Percentiles rank a stretch among this genome's conserved stretches.
These are phyloP conservation scores for Chalciporus pseudorubinellus DNA, from an alignment of 768 basidiomycete genomes.

Conservation along the genomic window DNA sequence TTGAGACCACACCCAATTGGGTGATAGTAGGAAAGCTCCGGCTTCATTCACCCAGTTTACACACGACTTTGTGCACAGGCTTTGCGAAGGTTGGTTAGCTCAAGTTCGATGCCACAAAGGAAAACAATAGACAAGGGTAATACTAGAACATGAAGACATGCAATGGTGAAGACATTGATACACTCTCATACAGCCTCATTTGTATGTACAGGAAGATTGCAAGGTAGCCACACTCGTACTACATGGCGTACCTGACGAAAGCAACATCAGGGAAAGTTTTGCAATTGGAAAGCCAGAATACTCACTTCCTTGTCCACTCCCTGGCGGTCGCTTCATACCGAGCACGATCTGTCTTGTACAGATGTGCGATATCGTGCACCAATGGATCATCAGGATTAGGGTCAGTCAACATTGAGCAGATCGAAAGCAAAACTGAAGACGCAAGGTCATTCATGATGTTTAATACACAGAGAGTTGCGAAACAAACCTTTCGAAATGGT, in stretches of 20 bases:
- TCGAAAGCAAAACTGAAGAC: slow-evolving; percentile 81
- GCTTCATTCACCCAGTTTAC: no score
- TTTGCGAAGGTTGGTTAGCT: neutral
- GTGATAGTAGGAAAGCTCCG: no score
- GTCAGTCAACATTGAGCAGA: slow-evolving; percentile 99
- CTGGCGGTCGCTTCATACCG: slow-evolving; percentile 97
- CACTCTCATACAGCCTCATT: slow-evolving; percentile 31
- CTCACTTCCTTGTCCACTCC: slow-evolving; percentile 99
- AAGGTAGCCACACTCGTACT: slow-evolving; percentile 32
- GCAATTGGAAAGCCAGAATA: neutral
- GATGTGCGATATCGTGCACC: slow-evolving; percentile 96
- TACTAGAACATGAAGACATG: slow-evolving; percentile 36
- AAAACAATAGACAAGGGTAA: slow-evolving; percentile 23
- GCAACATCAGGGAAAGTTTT: neutral
- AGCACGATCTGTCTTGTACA: slow-evolving; percentile 98
- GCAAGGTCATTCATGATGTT: slow-evolving; percentile 1
- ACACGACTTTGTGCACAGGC: no score
- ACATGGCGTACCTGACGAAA: slow-evolving; percentile 50
- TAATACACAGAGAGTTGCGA: neutral
- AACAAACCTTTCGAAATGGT: slow-evolving; percentile 95
- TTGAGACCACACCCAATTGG: no score
- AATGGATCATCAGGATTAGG: slow-evolving; percentile 99
- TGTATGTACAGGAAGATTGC: slow-evolving; percentile 20
- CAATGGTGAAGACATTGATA: slow-evolving; percentile 33
- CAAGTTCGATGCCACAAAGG: slow-evolving; percentile 17